phyloP scores from a whole-genome alignment of 2,329 filamentous ascomycete genomes.

The Penicillium sp. region DNA sequence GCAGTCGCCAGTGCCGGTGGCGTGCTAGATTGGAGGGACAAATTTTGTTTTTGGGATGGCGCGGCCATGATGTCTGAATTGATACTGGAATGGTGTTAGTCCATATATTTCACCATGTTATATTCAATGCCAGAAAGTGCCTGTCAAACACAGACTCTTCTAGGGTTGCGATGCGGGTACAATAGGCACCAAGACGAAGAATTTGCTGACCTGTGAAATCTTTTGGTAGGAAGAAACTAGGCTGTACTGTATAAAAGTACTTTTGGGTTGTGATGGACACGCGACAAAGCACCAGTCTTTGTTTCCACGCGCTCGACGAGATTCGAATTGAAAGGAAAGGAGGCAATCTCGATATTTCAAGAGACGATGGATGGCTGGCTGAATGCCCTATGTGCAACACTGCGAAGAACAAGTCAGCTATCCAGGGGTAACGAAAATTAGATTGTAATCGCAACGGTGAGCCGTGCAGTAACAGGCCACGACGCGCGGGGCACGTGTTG shows the following conservation, averaged over 20 bases:
- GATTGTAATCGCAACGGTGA: neutral
- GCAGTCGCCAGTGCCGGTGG: slow-evolving; percentile 62
- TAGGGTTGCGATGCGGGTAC: neutral
- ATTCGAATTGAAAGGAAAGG: neutral
- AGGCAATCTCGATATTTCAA: slow-evolving; percentile 7
- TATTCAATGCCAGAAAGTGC: neutral
- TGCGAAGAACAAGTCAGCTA: neutral
- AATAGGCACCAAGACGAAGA: neutral
- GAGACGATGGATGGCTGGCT: slow-evolving; percentile 4
- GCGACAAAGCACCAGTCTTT: slow-evolving; percentile 22
- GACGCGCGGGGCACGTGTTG: slow-evolving; percentile 12
- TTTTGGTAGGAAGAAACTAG: neutral
- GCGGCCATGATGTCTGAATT: slow-evolving; percentile 46
- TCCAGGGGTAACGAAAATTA: neutral
- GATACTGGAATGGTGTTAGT: slow-evolving; percentile 10
- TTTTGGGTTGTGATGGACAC: neutral
- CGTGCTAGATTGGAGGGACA: slow-evolving; percentile 36
- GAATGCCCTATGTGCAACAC: slow-evolving; percentile 18
- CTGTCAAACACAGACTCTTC: neutral
- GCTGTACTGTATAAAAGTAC: slow-evolving; percentile 5
- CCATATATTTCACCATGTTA: neutral
- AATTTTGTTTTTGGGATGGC: slow-evolving; percentile 24
- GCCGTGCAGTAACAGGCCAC: slow-evolving; percentile 1
- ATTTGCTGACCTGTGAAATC: slow-evolving; percentile 11
- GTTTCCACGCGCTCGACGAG: slow-evolving; percentile 9